Conservation (phyloP, 805 yeast genomes). For the Tetrapisispora nanseiensis region DNA sequence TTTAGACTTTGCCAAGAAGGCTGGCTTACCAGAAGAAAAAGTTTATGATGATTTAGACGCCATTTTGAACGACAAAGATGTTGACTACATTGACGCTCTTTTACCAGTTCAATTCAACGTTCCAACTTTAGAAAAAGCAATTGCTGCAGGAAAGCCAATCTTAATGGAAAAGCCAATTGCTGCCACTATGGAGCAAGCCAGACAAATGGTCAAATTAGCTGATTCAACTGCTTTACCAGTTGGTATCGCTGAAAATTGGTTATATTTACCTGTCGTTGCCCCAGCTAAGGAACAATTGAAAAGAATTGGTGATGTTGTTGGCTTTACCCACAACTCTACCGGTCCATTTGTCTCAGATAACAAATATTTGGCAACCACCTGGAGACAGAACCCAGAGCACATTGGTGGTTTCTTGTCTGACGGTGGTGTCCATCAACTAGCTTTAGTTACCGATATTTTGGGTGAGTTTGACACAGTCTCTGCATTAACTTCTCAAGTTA, state of each 20-base stretch:
- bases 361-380: conserved; percentile 58
- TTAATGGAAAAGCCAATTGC: conserved; percentile 89
- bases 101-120: conserved; percentile 81
- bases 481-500: conserved; percentile 69
- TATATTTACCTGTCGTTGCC: conserved; percentile 51
- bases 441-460: conserved; percentile 69
- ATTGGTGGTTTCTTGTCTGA: conserved; percentile 88
- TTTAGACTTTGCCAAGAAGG: conserved; percentile 57
- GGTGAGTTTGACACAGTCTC: conserved; percentile 65
- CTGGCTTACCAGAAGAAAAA: conserved; percentile 40
- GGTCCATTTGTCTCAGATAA: conserved; percentile 56
- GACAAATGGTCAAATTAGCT: conserved; percentile 61
- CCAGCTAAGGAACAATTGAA: conserved; percentile 48
- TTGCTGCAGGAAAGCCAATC: conserved; percentile 67
- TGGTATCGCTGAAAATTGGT: conserved; percentile 79
- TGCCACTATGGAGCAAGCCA: conserved; percentile 72
- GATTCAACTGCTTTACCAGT: conserved; percentile 56
- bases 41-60: conserved; percentile 55
- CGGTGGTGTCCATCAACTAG: conserved; percentile 95
- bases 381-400: conserved; percentile 89
- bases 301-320: conserved; percentile 60
- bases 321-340: conserved; percentile 64
- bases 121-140: conserved; percentile 57
- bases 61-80: conserved; percentile 53
- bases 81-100: conserved; percentile 75